phyloP scores from a whole-genome alignment of 1,284 basidiomycete genomes.

The Austroboletus olivaceoglutinosus region DNA sequence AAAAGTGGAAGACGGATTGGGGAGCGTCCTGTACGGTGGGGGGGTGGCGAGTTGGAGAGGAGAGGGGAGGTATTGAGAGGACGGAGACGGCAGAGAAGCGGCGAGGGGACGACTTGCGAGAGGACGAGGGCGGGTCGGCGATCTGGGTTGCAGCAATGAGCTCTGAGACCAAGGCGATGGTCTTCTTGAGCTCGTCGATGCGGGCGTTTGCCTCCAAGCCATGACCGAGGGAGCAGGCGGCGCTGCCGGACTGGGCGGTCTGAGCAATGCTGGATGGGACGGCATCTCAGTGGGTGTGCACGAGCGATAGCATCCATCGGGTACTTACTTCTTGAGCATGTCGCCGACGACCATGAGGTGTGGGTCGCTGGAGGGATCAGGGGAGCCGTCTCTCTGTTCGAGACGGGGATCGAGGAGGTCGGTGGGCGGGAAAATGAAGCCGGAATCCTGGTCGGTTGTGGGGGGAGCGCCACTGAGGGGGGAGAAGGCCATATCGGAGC shows the following conservation, averaged over 20 bases:
- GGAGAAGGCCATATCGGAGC: slow-evolving; percentile 28
- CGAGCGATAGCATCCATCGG: not conserved
- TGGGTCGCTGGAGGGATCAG: slow-evolving; percentile 25
- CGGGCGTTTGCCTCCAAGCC: slow-evolving; percentile 43
- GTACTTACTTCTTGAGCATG: slow-evolving; percentile 33
- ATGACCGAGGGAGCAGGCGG: slow-evolving; percentile 48
- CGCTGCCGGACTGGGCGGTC: slow-evolving; percentile 47
- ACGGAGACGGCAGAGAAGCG: slow-evolving; percentile 18
- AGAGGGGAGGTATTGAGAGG: not conserved
- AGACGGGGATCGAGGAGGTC: slow-evolving; percentile 22
- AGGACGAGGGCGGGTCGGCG: slow-evolving; percentile 34
- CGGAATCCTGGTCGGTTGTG: slow-evolving; percentile 16
- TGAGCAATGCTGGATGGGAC: slow-evolving; percentile 43
- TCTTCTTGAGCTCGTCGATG: slow-evolving; percentile 48
- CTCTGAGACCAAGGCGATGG: slow-evolving; percentile 47
- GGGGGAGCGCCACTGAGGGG: slow-evolving; percentile 13
- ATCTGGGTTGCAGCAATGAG: slow-evolving; percentile 48
- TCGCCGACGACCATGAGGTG: slow-evolving; percentile 35
- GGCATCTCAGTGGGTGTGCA: slow-evolving; percentile 12
- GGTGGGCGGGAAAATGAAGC: slow-evolving; percentile 25
- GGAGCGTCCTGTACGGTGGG: slow-evolving; percentile 21
- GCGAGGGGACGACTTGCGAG: slow-evolving; percentile 29
- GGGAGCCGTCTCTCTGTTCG: slow-evolving; percentile 18
- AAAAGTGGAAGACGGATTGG: slow-evolving; percentile 18
- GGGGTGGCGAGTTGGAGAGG: slow-evolving; percentile 20